Percentiles rank a stretch among this genome's conserved stretches.
phyloP scores from a whole-genome alignment of 73 alveolate genomes.

The Breviolum minutum region DNA sequence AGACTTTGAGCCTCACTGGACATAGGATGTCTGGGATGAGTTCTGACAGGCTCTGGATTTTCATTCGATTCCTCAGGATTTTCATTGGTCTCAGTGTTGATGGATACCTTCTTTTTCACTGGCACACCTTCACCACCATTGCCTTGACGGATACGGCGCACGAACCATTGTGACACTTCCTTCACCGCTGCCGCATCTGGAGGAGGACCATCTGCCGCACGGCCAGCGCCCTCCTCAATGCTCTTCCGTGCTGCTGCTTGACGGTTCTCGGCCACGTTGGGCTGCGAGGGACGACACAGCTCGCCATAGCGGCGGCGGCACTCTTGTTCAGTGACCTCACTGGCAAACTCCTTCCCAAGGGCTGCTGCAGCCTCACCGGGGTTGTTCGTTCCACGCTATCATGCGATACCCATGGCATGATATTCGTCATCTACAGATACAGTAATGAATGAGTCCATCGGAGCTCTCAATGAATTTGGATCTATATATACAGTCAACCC shows the following conservation, averaged over 20 bases:
- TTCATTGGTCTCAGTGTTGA: neutral
- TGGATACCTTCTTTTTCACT: neutral
- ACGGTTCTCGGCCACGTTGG: neutral
- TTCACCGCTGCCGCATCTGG: conserved; percentile 38
- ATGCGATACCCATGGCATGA: too few species aligned
- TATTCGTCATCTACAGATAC: too few species aligned
- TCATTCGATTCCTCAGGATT: neutral
- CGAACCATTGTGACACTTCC: conserved; percentile 52
- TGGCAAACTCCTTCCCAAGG: conserved; percentile 14
- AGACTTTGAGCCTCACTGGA: conserved; percentile 43
- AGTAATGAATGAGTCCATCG: too few species aligned
- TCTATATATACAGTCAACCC: too few species aligned
- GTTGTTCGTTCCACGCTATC: too few species aligned
- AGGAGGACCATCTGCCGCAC: conserved; percentile 48
- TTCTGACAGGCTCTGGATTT: neutral
- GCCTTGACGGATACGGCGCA: conserved; percentile 45
- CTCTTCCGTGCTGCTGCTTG: conserved; percentile 38
- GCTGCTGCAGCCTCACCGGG: neutral
- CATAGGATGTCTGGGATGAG: neutral
- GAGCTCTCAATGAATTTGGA: too few species aligned
- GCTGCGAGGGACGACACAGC: conserved; percentile 15
- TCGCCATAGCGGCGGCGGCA: conserved; percentile 35
- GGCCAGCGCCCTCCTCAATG: conserved; percentile 24
- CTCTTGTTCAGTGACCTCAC: conserved; percentile 36
- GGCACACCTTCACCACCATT: neutral